phyloP scores from a whole-genome alignment of 169 alveolate species.

The Babesia divergens region DNA sequence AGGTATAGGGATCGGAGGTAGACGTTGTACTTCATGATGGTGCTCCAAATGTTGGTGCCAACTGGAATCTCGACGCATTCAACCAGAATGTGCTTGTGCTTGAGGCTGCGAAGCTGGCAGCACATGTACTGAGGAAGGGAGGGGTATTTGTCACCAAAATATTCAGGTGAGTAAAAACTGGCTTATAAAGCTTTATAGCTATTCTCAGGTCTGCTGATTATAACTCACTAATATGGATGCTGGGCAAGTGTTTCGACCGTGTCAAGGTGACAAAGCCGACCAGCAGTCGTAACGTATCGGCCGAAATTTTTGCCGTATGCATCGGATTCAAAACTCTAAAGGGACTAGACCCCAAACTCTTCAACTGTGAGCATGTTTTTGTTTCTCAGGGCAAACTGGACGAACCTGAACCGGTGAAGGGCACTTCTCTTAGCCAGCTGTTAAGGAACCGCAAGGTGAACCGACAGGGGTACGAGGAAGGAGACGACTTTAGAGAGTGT shows the following conservation, averaged over 20 bases:
- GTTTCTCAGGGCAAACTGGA: slow-evolving; percentile 17
- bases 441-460: slow-evolving; percentile 74
- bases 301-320: slow-evolving; percentile 97
- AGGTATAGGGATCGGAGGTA: slow-evolving; percentile 84
- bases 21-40: slow-evolving; percentile 99
- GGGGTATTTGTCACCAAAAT: slow-evolving; percentile 72
- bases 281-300: slow-evolving; percentile 95
- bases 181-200: slow-evolving; percentile 87
- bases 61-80: slow-evolving; percentile 97
- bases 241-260: slow-evolving; percentile 91
- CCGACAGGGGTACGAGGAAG: slow-evolving; percentile 83
- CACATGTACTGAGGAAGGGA: slow-evolving; percentile 71
- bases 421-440: slow-evolving; percentile 69
- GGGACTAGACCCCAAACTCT: slow-evolving; percentile 90
- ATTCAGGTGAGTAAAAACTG: slow-evolving; percentile 77
- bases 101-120: slow-evolving; percentile 90
- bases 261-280: slow-evolving; percentile 98
- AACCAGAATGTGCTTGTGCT: slow-evolving; percentile 94
- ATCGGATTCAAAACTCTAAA: slow-evolving; percentile 92
- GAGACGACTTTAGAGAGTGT: slow-evolving; percentile 78
- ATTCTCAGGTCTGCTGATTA: slow-evolving; percentile 92
- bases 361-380: slow-evolving; percentile 93
- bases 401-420: slow-evolving; percentile 32
- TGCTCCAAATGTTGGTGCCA: slow-evolving; percentile 99
- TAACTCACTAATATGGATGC: slow-evolving; percentile 93